Evolutionary conservation across 2,329 filamentous ascomycete genomes (phyloP), one percentile per base, ranked within the genome.

Genomic region (Aspergillus latus): DNA sequence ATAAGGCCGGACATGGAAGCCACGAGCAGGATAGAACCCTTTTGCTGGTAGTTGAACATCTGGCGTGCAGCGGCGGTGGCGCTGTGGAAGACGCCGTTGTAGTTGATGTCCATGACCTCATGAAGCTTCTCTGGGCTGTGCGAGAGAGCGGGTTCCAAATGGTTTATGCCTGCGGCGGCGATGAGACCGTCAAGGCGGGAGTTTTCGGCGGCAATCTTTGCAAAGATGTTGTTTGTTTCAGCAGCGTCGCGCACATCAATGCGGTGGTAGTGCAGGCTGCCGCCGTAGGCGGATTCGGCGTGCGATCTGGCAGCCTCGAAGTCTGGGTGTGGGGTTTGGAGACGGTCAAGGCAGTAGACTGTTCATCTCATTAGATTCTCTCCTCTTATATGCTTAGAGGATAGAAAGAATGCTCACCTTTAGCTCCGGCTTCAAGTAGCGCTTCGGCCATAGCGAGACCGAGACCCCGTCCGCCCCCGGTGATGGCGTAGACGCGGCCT

Each of bases 1-100:
- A 79, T 74, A 8, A 76, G 64, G 0, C 78, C 80, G 56, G 76
- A 79, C 78, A 82, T 82, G 58, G 76, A 79, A 0, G 78, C 80
- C 1, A 82, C 68, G 9, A 82, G 67, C 4, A 80, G 68, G 52
- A 82, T 80, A 2, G 76, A 78, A 11, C 77, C 80, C 5, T 70
- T 72, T 16, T 70, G 78, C 56, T 83, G 80, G 62, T 77, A 72
- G 29, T 74, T 74, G 59, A 77, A 76, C 73, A 82, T 80, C 61
- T 80, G 75, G 45, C 72, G 72, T 1, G 79, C 80, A 5, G 74
- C 77, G 2, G 76, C 75, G 26, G 77, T 76, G 4, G 80, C 78
- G 0, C 74, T 72, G 57, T 78, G 73, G 64, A 81, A 80, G 2
- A 78, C 76, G 8, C 80, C 80, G 8, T 74, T 77, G 62, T 76